These are phyloP conservation scores for Talaromyces sp. DNA, from an alignment of 2,329 filamentous ascomycete species.

Conservation along the genomic window DNA sequence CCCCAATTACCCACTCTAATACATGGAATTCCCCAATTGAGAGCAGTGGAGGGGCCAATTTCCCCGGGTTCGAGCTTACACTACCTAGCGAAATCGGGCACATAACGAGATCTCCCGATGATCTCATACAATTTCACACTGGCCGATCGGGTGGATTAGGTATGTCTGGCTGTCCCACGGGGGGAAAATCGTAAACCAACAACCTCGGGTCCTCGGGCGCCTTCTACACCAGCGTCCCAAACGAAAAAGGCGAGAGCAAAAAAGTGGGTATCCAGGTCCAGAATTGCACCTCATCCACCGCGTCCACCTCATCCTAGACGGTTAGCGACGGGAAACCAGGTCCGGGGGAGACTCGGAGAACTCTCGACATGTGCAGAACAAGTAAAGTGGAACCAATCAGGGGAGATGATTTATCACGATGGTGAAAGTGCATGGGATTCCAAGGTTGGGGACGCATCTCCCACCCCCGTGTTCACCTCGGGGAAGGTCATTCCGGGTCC, in stretches of 20 bases:
- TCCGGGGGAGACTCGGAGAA: constrained; percentile 29
- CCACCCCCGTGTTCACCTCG: constrained; percentile 16
- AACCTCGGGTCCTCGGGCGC: constrained; percentile 26
- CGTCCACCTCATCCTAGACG: too few relatives aligned
- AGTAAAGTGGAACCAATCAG: background rate
- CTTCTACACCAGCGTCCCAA: background rate
- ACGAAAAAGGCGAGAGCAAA: background rate
- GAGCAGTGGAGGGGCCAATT: background rate
- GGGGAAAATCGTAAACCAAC: background rate
- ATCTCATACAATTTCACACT: constrained; percentile 14
- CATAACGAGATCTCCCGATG: constrained; percentile 17
- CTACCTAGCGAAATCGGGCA: background rate
- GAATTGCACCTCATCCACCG: background rate
- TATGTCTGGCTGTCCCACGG: constrained; percentile 5
- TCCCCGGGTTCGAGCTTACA: background rate
- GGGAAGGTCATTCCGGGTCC: constrained; percentile 21
- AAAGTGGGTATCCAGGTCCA: background rate
- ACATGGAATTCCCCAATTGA: background rate
- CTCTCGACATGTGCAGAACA: constrained; percentile 21
- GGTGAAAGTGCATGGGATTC: background rate
- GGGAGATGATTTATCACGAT: constrained; percentile 6
- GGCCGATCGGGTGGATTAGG: constrained; percentile 25
- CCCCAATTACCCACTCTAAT: background rate
- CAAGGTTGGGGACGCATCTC: too few relatives aligned
- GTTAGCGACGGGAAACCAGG: constrained; percentile 25